Percentiles rank a stretch among this genome's conserved stretches.
These are phyloP conservation scores for Penicillium sp. DNA, from an alignment of 2,329 filamentous ascomycete species.

Conservation along the genomic window DNA sequence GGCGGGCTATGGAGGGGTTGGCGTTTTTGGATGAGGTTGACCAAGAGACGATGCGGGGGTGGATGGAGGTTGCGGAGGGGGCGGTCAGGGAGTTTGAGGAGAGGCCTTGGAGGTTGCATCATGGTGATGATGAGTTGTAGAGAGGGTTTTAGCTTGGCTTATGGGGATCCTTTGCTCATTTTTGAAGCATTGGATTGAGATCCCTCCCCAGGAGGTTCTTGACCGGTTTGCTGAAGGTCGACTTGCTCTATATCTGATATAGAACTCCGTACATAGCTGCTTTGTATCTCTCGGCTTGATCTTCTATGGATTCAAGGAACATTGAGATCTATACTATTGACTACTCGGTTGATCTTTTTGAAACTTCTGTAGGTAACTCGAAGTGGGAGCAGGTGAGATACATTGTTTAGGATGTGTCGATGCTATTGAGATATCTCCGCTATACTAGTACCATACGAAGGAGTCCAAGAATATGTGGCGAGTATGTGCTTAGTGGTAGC, in stretches of 20 bases:
- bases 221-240: not conserved
- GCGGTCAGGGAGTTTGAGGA: conserved; percentile 32
- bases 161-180: not conserved
- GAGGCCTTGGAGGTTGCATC: conserved; percentile 21
- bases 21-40: conserved; percentile 51
- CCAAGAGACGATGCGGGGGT: conserved; percentile 29
- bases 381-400: not conserved
- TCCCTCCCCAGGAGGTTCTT: not conserved
- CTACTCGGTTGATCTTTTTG: not conserved
- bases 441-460: not conserved
- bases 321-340: not conserved
- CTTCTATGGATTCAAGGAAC: not conserved
- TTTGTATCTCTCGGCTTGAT: not conserved
- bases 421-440: not conserved
- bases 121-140: conserved; percentile 34
- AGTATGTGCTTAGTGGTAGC: too few relatives aligned
- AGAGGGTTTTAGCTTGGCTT: not conserved
- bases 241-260: not conserved
- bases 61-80: conserved; percentile 31
- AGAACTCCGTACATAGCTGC: conserved; percentile 1
- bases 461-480: too few relatives aligned
- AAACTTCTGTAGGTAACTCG: not conserved
- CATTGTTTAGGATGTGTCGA: not conserved
- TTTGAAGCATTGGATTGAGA: not conserved
- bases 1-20: conserved; percentile 66